A percentile compares a stretch with the other conserved stretches of the same genome.
phyloP scores from a whole-genome alignment of 1,139 yeast genomes.

The Saccharomyces pastorianus region DNA sequence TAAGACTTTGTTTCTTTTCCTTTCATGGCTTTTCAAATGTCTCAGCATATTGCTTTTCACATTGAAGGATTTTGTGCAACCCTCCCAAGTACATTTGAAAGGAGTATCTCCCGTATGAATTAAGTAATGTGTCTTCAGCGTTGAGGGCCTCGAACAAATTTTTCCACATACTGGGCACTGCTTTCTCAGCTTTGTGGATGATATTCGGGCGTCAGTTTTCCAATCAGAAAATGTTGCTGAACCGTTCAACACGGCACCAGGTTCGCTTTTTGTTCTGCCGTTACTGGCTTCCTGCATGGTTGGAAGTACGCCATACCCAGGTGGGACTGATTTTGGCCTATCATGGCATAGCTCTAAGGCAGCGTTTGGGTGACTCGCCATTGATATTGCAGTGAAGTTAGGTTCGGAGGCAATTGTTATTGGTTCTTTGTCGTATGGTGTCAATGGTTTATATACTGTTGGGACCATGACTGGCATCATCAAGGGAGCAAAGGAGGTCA shows the following conservation, averaged over 20 bases:
- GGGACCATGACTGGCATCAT: conserved; percentile 1
- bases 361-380: background rate
- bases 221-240: background rate
- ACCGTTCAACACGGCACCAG: background rate
- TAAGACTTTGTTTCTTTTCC: conserved; percentile 8
- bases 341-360: background rate
- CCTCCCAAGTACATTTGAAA: conserved; percentile 58
- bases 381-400: background rate
- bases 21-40: conserved; percentile 56
- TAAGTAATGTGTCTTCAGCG: conserved; percentile 71
- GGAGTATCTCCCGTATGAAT: conserved; percentile 89
- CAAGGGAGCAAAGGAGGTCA: background rate
- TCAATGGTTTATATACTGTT: background rate
- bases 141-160: conserved; percentile 76
- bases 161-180: conserved; percentile 64
- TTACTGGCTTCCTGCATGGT: background rate
- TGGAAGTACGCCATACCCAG: background rate
- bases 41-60: conserved; percentile 78
- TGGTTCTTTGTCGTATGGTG: background rate
- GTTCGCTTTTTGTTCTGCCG: background rate
- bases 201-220: background rate
- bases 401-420: background rate
- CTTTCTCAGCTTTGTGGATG: conserved; percentile 10
- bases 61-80: conserved; percentile 65
- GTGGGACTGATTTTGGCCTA: background rate